These are phyloP conservation scores for Acrodontium crateriforme DNA, from an alignment of 2,329 filamentous ascomycete species.

Conservation along the genomic window DNA sequence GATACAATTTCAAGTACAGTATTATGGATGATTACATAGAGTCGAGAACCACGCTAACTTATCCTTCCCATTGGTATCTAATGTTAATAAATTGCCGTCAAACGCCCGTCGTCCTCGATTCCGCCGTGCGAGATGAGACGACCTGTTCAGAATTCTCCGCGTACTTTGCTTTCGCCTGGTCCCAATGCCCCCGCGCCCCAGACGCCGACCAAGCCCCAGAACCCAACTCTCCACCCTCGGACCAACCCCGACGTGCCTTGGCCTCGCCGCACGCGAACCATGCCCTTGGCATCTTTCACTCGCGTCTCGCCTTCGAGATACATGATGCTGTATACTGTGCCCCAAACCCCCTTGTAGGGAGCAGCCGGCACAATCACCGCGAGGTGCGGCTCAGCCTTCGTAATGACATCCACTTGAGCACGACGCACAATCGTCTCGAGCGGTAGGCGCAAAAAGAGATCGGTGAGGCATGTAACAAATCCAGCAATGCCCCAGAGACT, in stretches of 20 bases:
- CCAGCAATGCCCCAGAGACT: constrained; percentile 68
- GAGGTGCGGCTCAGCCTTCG: constrained; percentile 22
- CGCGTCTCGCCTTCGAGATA: constrained; percentile 59
- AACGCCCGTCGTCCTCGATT: no score
- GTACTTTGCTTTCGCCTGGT: constrained; percentile 43
- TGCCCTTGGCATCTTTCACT: constrained; percentile 19
- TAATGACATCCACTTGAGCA: constrained; percentile 51
- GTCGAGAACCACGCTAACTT: no score
- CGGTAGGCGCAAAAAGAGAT: constrained; percentile 76
- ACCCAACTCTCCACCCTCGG: constrained; percentile 63
- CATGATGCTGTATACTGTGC: constrained; percentile 79
- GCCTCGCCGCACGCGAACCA: constrained; percentile 39
- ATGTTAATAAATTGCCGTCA: no score
- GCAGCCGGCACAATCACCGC: constrained; percentile 71
- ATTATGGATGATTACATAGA: no score
- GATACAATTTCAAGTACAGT: no score
- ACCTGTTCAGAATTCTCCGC: constrained; percentile 22
- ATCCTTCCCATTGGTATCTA: no score
- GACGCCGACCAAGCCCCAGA: constrained; percentile 62
- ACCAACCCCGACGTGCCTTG: constrained; percentile 57
- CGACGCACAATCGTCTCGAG: constrained; percentile 83
- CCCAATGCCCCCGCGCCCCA: constrained; percentile 57
- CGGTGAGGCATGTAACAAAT: constrained; percentile 65
- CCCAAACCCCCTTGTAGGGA: constrained; percentile 71
- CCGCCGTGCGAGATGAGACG: no score